A percentile compares a stretch with the other conserved stretches of the same genome.
Evolutionary conservation across 1,139 yeast genomes (phyloP).

Genomic region (Blastobotrys serpentis): DNA sequence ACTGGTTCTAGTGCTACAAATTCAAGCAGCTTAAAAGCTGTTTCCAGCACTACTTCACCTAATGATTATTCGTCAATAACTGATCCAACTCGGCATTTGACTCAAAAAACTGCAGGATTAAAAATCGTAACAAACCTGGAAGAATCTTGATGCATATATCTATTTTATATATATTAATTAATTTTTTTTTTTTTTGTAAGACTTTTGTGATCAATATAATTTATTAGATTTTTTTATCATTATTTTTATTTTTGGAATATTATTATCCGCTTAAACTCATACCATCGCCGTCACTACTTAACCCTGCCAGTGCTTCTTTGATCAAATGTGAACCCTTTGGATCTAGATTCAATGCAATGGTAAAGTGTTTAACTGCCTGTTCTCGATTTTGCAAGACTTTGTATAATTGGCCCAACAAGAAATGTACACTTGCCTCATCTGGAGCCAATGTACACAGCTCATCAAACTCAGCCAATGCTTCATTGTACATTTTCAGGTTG

Average conservation of each 20-base stretch:
- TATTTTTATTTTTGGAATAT: neutral
- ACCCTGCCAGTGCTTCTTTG: slow-evolving; percentile 71
- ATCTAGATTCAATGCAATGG: slow-evolving; percentile 86
- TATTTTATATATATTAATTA: slow-evolving; percentile 5
- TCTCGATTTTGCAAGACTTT: slow-evolving; percentile 71
- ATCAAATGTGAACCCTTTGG: slow-evolving; percentile 91
- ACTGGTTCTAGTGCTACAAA: slow-evolving; percentile 32
- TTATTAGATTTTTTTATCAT: slow-evolving; percentile 4
- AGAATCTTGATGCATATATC: slow-evolving; percentile 8
- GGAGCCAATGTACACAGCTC: slow-evolving; percentile 75
- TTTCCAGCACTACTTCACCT: slow-evolving; percentile 16
- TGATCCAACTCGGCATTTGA: slow-evolving; percentile 26
- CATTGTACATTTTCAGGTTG: slow-evolving; percentile 65
- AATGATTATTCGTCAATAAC: slow-evolving; percentile 18
- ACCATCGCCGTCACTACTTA: slow-evolving; percentile 13
- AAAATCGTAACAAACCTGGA: slow-evolving; percentile 30
- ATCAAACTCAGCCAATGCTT: slow-evolving; percentile 75
- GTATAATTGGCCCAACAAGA: slow-evolving; percentile 82
- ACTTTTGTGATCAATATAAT: no score
- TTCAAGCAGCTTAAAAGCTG: slow-evolving; percentile 16
- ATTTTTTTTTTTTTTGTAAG: no score
- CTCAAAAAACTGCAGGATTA: slow-evolving; percentile 32
- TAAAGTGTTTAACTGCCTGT: slow-evolving; percentile 80
- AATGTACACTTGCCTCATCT: slow-evolving; percentile 92
- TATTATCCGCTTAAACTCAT: slow-evolving; percentile 4